Conservation (phyloP, 2,329 filamentous ascomycete species). For the Sporothrix schenckii region DNA sequence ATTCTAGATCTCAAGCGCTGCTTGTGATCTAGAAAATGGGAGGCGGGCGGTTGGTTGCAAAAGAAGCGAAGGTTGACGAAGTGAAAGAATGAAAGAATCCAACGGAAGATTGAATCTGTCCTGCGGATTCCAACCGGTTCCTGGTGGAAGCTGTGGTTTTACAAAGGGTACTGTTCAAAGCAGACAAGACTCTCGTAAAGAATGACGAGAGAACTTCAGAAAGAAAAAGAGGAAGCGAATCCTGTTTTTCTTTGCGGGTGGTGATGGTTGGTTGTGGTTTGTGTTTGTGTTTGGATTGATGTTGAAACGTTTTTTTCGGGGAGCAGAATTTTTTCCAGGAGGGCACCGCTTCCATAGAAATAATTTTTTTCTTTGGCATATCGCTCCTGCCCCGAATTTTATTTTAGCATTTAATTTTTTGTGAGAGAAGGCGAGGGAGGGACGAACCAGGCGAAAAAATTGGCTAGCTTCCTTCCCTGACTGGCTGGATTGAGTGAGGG, state of each 20-base stretch:
- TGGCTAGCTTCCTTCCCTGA: constrained; percentile 22
- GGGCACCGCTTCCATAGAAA: constrained; percentile 1
- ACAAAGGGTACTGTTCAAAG: constrained; percentile 12
- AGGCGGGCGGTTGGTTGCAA: constrained; percentile 39
- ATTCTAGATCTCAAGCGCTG: constrained; percentile 75
- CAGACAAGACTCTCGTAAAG: constrained; percentile 25
- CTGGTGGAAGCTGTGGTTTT: constrained; percentile 14
- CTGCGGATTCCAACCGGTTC: constrained; percentile 40
- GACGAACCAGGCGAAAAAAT: constrained; percentile 28
- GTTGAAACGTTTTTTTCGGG: constrained; percentile 25
- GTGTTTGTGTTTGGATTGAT: constrained; percentile 17
- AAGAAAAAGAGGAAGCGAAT: constrained; percentile 23
- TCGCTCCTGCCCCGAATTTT: constrained; percentile 22
- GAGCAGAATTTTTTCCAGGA: constrained; percentile 18
- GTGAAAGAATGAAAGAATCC: constrained; percentile 35
- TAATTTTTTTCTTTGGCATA: constrained; percentile 23
- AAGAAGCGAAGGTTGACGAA: constrained; percentile 45
- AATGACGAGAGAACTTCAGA: constrained; percentile 17
- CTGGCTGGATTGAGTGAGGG: constrained; percentile 13
- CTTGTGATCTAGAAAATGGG: constrained; percentile 67
- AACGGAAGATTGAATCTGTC: constrained; percentile 33
- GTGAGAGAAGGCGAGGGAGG: constrained; percentile 28
- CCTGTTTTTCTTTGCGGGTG: constrained; percentile 18
- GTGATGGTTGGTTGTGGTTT: constrained; percentile 8
- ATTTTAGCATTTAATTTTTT: constrained; percentile 27